phyloP scores from a whole-genome alignment of 441 rosid species.

The Metrosideros polymorpha region DNA sequence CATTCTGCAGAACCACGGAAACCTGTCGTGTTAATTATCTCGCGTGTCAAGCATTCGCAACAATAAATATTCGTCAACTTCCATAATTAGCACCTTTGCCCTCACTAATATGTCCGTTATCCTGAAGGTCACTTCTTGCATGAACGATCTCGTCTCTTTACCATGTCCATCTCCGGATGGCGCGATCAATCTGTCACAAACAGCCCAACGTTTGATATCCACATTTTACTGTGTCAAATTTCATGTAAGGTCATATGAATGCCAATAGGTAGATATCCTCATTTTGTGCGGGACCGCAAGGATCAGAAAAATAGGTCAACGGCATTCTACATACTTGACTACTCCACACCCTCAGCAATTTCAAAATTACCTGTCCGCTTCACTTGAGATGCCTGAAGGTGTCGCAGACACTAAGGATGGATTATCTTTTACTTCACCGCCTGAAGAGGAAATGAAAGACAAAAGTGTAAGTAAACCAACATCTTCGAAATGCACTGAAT shows the following conservation, averaged over 20 bases:
- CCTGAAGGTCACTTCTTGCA: constrained; percentile 49
- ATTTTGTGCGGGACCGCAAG: neutral
- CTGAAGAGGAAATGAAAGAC: constrained; percentile 21
- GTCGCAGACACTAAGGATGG: constrained; percentile 30
- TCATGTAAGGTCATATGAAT: neutral
- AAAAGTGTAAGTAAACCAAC: neutral
- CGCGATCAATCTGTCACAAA: constrained; percentile 36
- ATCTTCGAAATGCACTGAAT: neutral
- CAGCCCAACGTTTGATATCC: neutral
- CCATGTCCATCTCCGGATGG: constrained; percentile 38
- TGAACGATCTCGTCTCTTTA: constrained; percentile 51
- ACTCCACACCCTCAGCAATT: neutral
- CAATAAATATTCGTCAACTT: neutral
- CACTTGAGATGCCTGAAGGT: constrained; percentile 42
- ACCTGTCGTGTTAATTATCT: neutral
- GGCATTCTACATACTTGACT: neutral
- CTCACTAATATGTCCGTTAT: constrained; percentile 42
- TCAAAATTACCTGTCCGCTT: constrained; percentile 55
- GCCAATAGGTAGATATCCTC: neutral
- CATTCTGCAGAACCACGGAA: constrained; percentile 39
- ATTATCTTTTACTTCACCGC: constrained; percentile 65
- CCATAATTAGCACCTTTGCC: constrained; percentile 55
- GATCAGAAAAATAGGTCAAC: neutral
- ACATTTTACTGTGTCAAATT: neutral
- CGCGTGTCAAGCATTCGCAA: neutral